Evolutionary conservation across 139 green algal species (phyloP).

Genomic region (Chlorella vulgaris): DNA sequence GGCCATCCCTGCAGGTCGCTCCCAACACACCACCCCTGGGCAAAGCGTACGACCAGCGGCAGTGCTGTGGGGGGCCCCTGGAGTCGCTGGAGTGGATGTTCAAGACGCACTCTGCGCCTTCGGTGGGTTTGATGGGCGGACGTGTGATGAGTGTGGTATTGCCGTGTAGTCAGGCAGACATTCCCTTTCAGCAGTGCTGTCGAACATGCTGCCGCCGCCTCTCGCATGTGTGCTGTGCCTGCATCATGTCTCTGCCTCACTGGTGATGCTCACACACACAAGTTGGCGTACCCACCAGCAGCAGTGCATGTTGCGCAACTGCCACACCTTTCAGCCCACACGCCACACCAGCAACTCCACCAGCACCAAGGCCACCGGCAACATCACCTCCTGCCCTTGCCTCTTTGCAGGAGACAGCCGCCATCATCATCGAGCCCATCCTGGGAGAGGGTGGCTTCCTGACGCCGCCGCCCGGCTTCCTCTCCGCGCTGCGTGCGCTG

Average conservation of each 20-base stretch:
- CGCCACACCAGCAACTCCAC: neutral
- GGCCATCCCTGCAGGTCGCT: conserved; percentile 36
- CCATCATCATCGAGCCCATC: conserved; percentile 86
- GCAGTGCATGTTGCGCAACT: too few species aligned
- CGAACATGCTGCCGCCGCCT: too few species aligned
- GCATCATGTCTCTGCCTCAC: too few species aligned
- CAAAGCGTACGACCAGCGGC: conserved; percentile 46
- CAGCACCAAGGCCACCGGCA: neutral
- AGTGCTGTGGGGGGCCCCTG: conserved; percentile 69
- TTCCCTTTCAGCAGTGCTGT: neutral
- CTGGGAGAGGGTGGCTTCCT: conserved; percentile 87
- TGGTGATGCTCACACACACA: too few species aligned
- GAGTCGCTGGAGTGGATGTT: conserved; percentile 79
- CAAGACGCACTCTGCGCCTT: conserved; percentile 59
- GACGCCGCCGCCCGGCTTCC: conserved; percentile 75
- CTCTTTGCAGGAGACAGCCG: conserved; percentile 65
- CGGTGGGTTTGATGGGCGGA: neutral
- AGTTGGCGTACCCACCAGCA: too few species aligned
- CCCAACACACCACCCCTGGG: conserved; percentile 53
- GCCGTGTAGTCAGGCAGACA: too few species aligned
- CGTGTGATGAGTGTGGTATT: too few species aligned
- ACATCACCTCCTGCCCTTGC: neutral
- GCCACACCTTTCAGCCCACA: neutral
- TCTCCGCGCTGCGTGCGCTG: conserved; percentile 63
- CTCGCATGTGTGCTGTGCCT: too few species aligned